Conservation (phyloP, 2,329 filamentous ascomycete genomes). For the Colletotrichum sp. region DNA sequence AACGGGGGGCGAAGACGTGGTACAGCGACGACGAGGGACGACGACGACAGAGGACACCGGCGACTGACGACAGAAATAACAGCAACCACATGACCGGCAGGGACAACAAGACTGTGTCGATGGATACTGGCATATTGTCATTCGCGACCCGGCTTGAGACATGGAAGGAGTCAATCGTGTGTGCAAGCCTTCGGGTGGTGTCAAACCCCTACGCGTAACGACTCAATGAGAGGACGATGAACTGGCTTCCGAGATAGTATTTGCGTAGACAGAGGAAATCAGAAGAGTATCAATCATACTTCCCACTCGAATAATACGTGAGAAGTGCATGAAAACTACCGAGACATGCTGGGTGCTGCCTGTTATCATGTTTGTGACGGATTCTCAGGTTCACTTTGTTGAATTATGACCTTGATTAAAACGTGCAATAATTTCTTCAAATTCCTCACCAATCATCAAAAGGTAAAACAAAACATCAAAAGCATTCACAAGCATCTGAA, state of each 20-base stretch:
- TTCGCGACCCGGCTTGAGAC: neutral
- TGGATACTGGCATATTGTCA: neutral
- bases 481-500: neutral
- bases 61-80: neutral
- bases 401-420: neutral
- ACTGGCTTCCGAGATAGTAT: neutral
- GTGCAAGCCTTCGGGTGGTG: neutral
- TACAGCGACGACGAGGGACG: neutral
- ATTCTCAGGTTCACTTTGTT: neutral
- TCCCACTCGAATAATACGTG: neutral
- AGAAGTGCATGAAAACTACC: neutral
- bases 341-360: neutral
- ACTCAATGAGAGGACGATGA: neutral
- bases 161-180: neutral
- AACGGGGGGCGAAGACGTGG: rapidly evolving
- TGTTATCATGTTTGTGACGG: neutral
- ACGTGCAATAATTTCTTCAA: neutral
- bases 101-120: neutral
- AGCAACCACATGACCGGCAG: neutral
- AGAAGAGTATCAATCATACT: neutral
- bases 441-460: neutral
- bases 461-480: neutral
- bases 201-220: neutral
- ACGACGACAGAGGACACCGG: neutral
- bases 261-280: neutral